Percentiles rank a stretch among this genome's conserved stretches.
Evolutionary conservation across 768 basidiomycete genomes (phyloP).

Genomic region (Rhodotorula sphaerocarpa): DNA sequence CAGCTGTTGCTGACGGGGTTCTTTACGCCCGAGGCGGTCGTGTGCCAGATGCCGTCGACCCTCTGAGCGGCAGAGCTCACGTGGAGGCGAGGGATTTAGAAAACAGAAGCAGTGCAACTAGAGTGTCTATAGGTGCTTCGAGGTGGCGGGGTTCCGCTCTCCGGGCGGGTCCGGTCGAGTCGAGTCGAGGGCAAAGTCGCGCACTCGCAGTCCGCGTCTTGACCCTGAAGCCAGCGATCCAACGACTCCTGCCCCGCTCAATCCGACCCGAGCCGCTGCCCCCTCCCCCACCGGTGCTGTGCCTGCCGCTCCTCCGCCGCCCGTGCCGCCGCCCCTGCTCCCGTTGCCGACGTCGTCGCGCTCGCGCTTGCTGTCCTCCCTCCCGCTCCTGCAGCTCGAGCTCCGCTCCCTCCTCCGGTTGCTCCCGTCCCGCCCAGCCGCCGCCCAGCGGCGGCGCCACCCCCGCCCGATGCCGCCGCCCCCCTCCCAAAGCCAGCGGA

Average conservation of each 20-base stretch:
- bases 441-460: neutral
- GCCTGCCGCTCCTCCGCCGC: conserved; percentile 4
- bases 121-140: no score
- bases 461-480: neutral
- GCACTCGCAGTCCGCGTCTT: no score
- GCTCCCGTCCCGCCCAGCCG: neutral
- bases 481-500: conserved; percentile 15
- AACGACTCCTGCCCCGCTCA: neutral
- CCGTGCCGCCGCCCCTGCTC: neutral
- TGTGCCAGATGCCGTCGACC: conserved; percentile 9
- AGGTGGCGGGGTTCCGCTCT: no score
- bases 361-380: neutral
- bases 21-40: conserved; percentile 11
- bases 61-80: no score
- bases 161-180: no score
- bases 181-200: no score
- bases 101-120: no score
- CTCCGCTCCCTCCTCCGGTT: no score
- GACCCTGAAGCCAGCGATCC: no score
- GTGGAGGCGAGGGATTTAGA: no score
- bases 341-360: neutral
- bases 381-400: no score
- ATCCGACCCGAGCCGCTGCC: conserved; percentile 27
- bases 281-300: conserved; percentile 32
- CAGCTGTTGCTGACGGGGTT: conserved; percentile 39